Evolutionary conservation across 495 filamentous ascomycete species (phyloP).

Genomic region (Massariosphaeria phaeospora): DNA sequence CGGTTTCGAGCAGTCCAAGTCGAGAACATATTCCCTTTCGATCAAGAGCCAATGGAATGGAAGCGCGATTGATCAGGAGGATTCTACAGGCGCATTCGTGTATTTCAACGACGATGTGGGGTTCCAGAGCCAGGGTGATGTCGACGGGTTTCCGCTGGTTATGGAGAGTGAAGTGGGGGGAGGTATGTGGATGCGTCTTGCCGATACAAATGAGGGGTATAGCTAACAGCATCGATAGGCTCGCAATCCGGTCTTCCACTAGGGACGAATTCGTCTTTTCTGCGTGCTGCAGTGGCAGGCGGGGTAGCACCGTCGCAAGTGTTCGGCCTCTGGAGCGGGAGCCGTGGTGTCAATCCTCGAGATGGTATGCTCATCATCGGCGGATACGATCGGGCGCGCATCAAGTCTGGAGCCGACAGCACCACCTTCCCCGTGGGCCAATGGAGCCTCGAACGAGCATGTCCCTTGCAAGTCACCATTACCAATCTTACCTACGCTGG

Average conservation of each 20-base stretch:
- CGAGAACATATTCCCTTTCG: neutral
- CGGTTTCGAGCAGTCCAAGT: neutral
- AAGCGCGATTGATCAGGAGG: neutral
- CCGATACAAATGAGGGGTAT: neutral
- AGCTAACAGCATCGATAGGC: too few relatives aligned
- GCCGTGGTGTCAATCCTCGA: neutral
- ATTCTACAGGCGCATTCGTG: neutral
- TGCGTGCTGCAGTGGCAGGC: neutral
- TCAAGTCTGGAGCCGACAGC: neutral
- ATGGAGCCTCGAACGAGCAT: neutral
- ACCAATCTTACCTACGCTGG: neutral
- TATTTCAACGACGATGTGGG: constrained; percentile 3
- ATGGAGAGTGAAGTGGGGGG: neutral
- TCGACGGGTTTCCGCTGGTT: neutral
- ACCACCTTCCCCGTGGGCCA: neutral
- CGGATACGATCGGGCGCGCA: neutral
- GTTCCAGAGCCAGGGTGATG: neutral
- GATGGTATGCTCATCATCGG: neutral
- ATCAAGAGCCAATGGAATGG: constrained; percentile 4
- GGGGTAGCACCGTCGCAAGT: neutral
- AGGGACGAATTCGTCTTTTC: constrained; percentile 1
- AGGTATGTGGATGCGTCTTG: neutral
- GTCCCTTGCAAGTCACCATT: constrained; percentile 1
- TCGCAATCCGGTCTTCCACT: constrained; percentile 2
- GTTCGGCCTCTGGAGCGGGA: neutral